These are phyloP conservation scores for Russula vinacea DNA, from an alignment of 768 basidiomycete species.

Conservation along the genomic window DNA sequence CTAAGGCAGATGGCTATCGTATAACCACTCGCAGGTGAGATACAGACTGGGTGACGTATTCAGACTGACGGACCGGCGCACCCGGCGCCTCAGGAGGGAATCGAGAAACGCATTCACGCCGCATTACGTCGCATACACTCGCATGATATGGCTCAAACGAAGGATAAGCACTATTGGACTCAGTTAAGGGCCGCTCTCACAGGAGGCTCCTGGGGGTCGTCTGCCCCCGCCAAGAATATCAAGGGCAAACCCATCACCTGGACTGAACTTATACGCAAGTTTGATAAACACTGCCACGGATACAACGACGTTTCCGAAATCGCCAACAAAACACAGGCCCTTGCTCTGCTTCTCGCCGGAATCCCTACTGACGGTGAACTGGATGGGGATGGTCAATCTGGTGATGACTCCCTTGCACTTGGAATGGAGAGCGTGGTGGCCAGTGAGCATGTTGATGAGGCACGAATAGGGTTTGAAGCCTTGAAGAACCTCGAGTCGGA, in stretches of 20 bases:
- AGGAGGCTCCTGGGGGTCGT: constrained; percentile 68
- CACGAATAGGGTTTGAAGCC: constrained; percentile 11
- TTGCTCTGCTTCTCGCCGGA: constrained; percentile 49
- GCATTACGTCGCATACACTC: background rate
- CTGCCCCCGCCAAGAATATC: constrained; percentile 56
- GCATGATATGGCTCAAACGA: constrained; percentile 44
- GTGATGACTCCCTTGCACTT: constrained; percentile 30
- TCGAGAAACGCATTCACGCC: no score
- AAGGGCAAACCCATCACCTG: constrained; percentile 58
- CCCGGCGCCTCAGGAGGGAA: background rate
- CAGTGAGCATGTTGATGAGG: constrained; percentile 22
- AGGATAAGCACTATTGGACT: constrained; percentile 75
- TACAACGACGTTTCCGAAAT: constrained; percentile 60
- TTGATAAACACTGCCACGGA: constrained; percentile 76
- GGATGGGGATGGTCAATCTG: constrained; percentile 58
- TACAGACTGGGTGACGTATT: background rate
- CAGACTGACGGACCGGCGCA: background rate
- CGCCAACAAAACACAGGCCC: constrained; percentile 61
- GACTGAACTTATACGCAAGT: constrained; percentile 80
- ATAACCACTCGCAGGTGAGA: background rate
- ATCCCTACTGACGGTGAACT: constrained; percentile 44
- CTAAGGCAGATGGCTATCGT: background rate
- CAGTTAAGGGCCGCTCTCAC: constrained; percentile 70
- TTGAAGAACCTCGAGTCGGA: constrained; percentile 26
- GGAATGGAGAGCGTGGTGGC: constrained; percentile 21